Evolutionary conservation across 352 stramenopile genomes (phyloP).

Genomic region (Globisporangium lucens): DNA sequence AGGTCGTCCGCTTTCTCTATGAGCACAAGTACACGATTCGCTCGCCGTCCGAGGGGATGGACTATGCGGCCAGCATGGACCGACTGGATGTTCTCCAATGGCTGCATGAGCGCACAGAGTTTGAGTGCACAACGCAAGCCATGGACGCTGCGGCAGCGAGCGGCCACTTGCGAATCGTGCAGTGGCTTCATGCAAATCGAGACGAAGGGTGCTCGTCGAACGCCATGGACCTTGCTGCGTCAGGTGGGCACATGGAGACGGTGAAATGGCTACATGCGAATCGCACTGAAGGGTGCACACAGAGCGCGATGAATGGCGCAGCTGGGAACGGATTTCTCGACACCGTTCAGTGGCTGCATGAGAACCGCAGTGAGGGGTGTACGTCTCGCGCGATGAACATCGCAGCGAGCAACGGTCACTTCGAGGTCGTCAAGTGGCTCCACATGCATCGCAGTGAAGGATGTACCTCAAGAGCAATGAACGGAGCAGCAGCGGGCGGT

Average conservation of each 20-base stretch:
- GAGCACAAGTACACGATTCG: not conserved
- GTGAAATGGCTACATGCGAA: not conserved
- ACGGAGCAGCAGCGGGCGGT: slow-evolving; percentile 10
- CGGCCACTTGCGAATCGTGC: not conserved
- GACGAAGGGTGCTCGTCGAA: not conserved
- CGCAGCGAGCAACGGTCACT: not conserved
- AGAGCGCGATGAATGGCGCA: not conserved
- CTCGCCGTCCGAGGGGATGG: not conserved
- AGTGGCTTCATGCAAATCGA: not conserved
- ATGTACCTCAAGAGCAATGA: not conserved
- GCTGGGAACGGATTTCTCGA: not conserved
- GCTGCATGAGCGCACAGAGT: not conserved
- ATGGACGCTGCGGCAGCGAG: not conserved
- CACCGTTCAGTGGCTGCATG: not conserved
- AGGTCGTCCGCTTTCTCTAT: not conserved
- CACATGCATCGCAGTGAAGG: not conserved
- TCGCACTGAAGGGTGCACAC: not conserved
- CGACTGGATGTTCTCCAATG: not conserved
- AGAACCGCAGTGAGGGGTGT: not conserved
- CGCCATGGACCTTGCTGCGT: not conserved
- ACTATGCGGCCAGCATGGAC: not conserved
- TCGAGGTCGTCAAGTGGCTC: not conserved
- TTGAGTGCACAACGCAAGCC: not conserved
- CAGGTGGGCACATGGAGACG: not conserved
- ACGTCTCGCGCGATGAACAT: slow-evolving; percentile 1